Conservation (phyloP, 2,329 filamentous ascomycete species). For the Fusarium chaquense region DNA sequence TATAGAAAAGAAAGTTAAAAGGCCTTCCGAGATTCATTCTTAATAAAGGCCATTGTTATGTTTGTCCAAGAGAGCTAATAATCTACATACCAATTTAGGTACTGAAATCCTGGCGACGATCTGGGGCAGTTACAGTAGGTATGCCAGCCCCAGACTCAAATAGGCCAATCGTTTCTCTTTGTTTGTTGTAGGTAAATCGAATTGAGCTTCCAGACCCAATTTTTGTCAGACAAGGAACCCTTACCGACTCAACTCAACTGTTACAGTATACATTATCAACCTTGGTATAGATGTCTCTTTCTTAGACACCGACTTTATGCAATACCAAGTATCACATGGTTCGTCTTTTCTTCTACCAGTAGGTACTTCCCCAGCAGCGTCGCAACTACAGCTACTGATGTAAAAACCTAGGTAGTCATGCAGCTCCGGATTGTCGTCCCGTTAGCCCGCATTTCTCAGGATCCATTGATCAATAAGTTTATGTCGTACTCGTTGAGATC, state of each 20-base stretch:
- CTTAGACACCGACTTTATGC: background rate
- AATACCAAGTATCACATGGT: background rate
- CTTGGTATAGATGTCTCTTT: background rate
- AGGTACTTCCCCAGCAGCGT: too few species aligned
- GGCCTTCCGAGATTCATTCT: background rate
- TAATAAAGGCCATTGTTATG: background rate
- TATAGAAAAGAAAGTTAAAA: background rate
- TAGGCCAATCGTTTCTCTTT: conserved; percentile 9
- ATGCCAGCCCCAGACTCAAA: background rate
- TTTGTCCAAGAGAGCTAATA: background rate
- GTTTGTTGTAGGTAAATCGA: background rate
- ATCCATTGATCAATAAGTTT: background rate
- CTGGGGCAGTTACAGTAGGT: background rate
- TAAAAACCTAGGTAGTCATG: background rate
- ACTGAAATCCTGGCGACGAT: conserved; percentile 14
- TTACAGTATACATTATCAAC: background rate
- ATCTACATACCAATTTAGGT: background rate
- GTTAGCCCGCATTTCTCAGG: background rate
- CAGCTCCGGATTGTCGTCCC: conserved; percentile 3
- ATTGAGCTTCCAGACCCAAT: conserved; percentile 13
- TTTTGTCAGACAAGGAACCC: background rate
- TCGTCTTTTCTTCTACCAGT: background rate
- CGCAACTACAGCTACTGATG: too few species aligned
- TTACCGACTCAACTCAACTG: background rate
- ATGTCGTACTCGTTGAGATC: background rate